A percentile compares a stretch with the other conserved stretches of the same genome.
Evolutionary conservation across 306 rosid species (phyloP).

Genomic region (Parietaria judaica): DNA sequence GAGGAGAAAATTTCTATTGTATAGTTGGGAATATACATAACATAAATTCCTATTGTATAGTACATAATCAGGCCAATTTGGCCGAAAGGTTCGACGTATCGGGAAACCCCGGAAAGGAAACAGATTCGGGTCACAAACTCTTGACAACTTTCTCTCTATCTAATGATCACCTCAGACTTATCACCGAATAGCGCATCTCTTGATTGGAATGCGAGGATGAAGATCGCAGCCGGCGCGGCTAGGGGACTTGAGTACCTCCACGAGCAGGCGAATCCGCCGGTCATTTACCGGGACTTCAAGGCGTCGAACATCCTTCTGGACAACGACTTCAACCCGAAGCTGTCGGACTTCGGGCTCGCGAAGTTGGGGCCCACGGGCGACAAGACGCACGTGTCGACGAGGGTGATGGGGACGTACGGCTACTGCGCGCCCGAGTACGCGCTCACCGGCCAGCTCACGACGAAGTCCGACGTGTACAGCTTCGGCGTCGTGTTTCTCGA

Average conservation of each 20-base stretch:
- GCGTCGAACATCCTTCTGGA: slow-evolving; percentile 81
- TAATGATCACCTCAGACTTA: slow-evolving; percentile 30
- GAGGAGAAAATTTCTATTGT: too few relatives aligned
- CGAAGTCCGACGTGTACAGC: slow-evolving; percentile 79
- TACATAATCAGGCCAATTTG: too few relatives aligned
- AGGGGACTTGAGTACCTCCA: slow-evolving; percentile 83
- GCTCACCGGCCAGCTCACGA: slow-evolving; percentile 61
- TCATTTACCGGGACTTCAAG: slow-evolving; percentile 83
- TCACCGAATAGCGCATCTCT: slow-evolving; percentile 32
- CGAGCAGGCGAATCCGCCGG: slow-evolving; percentile 73
- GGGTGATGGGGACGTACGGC: slow-evolving; percentile 97
- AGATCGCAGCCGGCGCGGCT: slow-evolving; percentile 84
- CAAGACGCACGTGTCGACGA: slow-evolving; percentile 81
- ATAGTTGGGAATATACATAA: too few relatives aligned
- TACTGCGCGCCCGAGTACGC: slow-evolving; percentile 97
- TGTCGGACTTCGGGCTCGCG: slow-evolving; percentile 92
- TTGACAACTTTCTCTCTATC: not conserved
- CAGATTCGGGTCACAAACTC: too few relatives aligned
- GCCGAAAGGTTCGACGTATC: not conserved
- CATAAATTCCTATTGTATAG: too few relatives aligned
- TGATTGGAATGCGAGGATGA: slow-evolving; percentile 81
- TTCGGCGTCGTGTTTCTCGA: slow-evolving; percentile 86
- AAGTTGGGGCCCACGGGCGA: slow-evolving; percentile 90
- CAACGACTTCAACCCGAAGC: slow-evolving; percentile 66
- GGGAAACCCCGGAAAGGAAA: too few relatives aligned